phyloP scores from a whole-genome alignment of 2,329 filamentous ascomycete species.

The Periconia sp. region DNA sequence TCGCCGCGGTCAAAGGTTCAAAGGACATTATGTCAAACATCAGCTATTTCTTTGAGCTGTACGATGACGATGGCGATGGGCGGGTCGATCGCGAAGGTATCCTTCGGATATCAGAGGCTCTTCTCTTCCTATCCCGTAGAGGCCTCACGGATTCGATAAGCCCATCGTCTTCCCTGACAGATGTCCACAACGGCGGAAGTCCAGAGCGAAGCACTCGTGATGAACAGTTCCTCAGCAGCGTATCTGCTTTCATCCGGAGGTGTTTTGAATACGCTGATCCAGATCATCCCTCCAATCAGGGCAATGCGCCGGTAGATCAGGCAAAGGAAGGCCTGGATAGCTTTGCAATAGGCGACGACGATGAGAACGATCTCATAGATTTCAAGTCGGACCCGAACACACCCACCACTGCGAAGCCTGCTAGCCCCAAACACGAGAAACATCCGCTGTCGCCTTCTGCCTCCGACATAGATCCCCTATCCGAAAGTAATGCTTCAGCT shows the following conservation, averaged over 20 bases:
- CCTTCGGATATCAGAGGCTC: slow-evolving; percentile 87
- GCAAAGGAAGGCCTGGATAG: slow-evolving; percentile 53
- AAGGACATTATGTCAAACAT: slow-evolving; percentile 98
- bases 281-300: slow-evolving; percentile 70
- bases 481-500: slow-evolving; percentile 28
- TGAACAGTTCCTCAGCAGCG: slow-evolving; percentile 88
- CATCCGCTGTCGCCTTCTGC: slow-evolving; percentile 16
- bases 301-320: slow-evolving; percentile 37
- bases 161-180: slow-evolving; percentile 65
- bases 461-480: slow-evolving; percentile 33
- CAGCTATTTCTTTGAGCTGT: slow-evolving; percentile 96
- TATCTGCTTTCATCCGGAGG: slow-evolving; percentile 92
- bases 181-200: slow-evolving; percentile 50
- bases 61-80: slow-evolving; percentile 90
- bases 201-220: slow-evolving; percentile 65
- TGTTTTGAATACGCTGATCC: slow-evolving; percentile 99
- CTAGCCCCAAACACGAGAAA: slow-evolving; percentile 24
- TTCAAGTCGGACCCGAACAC: slow-evolving; percentile 53
- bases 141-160: slow-evolving; percentile 79
- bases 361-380: slow-evolving; percentile 69
- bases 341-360: slow-evolving; percentile 76
- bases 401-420: slow-evolving; percentile 33
- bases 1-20: slow-evolving; percentile 90
- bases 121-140: slow-evolving; percentile 88
- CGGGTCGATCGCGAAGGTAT: slow-evolving; percentile 96